Evolutionary conservation across 345 rosid genomes (phyloP).

Genomic region (Pseudoturritis turrita): DNA sequence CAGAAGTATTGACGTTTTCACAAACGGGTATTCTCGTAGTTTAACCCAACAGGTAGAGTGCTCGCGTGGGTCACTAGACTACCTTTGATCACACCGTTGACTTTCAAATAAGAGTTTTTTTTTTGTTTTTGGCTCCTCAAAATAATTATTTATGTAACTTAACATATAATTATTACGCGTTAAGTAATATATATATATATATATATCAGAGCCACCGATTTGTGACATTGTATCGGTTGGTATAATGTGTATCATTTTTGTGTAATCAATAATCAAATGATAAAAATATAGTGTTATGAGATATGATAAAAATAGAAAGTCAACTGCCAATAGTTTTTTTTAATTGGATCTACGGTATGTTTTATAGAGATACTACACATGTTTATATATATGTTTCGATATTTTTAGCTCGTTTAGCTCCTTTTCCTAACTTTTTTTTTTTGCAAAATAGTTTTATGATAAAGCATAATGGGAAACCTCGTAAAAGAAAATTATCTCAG

Average conservation of each 20-base stretch:
- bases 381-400: background rate
- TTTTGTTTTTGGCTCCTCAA: background rate
- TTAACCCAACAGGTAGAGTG: background rate
- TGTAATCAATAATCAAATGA: no score
- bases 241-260: no score
- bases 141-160: background rate
- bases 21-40: background rate
- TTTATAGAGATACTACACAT: no score
- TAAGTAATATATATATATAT: background rate
- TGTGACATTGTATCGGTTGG: no score
- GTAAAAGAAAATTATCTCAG: background rate
- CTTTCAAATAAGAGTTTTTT: background rate
- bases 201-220: no score
- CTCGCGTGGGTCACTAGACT: slow-evolving; percentile 11
- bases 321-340: no score
- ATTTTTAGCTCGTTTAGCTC: background rate
- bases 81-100: slow-evolving; percentile 19
- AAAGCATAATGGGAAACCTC: background rate
- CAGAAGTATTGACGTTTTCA: background rate
- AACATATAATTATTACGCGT: slow-evolving; percentile 5
- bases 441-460: background rate
- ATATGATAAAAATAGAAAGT: no score
- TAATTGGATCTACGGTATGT: no score
- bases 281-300: no score
- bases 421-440: background rate